Conservation (phyloP, 1,139 yeast species). For the Magnusiomyces sp. region DNA sequence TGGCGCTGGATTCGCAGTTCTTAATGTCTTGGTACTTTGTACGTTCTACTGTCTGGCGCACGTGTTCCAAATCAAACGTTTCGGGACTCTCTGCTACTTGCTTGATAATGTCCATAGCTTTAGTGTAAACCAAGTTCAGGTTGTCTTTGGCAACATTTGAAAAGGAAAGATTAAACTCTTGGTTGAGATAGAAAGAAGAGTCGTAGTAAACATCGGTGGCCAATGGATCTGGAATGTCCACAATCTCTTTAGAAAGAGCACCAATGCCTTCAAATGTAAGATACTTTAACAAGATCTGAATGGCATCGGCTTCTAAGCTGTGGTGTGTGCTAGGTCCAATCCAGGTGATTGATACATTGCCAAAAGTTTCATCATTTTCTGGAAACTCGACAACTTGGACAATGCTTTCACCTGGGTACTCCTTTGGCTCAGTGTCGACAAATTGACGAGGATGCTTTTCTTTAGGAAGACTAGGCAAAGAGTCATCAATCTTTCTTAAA, state of each 20-base stretch:
- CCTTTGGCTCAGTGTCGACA: slow-evolving; percentile 55
- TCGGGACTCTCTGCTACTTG: slow-evolving; percentile 39
- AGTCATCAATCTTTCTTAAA: slow-evolving; percentile 56
- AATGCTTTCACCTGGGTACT: slow-evolving; percentile 32
- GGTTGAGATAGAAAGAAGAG: slow-evolving; percentile 43
- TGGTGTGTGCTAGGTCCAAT: slow-evolving; percentile 65
- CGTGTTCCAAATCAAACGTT: slow-evolving; percentile 53
- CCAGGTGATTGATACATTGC: slow-evolving; percentile 72
- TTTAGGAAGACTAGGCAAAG: slow-evolving; percentile 39
- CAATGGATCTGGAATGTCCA: slow-evolving; percentile 74
- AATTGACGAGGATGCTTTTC: slow-evolving; percentile 54
- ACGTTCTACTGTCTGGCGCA: slow-evolving; percentile 61
- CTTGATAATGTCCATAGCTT: slow-evolving; percentile 43
- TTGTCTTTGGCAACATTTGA: slow-evolving; percentile 71
- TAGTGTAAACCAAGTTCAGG: slow-evolving; percentile 44
- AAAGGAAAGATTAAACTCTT: slow-evolving; percentile 50
- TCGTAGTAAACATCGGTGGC: slow-evolving; percentile 61
- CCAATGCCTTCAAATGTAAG: slow-evolving; percentile 51
- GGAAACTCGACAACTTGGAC: slow-evolving; percentile 66
- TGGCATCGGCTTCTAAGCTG: slow-evolving; percentile 50
- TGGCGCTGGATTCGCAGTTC: slow-evolving; percentile 58
- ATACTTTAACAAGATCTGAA: slow-evolving; percentile 66
- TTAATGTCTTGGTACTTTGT: slow-evolving; percentile 55
- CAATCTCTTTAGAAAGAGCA: slow-evolving; percentile 63
- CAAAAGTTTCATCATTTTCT: slow-evolving; percentile 78